phyloP scores from a whole-genome alignment of 2,329 filamentous ascomycete genomes.

The Saccharata proteae region DNA sequence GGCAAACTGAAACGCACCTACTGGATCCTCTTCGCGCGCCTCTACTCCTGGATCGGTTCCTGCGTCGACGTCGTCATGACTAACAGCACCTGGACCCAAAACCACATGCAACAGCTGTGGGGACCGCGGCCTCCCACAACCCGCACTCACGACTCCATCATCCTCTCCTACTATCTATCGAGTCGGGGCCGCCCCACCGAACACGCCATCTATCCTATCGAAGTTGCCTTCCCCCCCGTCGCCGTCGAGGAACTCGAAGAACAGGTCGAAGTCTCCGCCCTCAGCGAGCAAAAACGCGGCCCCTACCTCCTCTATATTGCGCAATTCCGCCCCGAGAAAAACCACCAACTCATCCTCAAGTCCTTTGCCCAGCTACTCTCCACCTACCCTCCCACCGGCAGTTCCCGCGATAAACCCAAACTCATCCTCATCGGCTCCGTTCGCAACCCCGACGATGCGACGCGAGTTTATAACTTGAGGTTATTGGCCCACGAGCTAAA shows the following conservation, averaged over 20 bases:
- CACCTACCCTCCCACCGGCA: conserved; percentile 17
- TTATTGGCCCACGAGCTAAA: conserved; percentile 76
- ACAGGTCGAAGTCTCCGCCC: conserved; percentile 57
- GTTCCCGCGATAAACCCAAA: conserved; percentile 43
- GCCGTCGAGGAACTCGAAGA: conserved; percentile 74
- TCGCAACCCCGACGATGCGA: conserved; percentile 69
- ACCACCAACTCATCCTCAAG: conserved; percentile 75
- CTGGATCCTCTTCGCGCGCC: conserved; percentile 71
- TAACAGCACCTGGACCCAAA: conserved; percentile 89
- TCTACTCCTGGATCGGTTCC: conserved; percentile 74
- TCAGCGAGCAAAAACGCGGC: conserved; percentile 57
- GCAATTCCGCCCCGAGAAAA: conserved; percentile 96
- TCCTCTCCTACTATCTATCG: conserved; percentile 6
- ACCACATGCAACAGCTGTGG: conserved; percentile 44
- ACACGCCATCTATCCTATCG: conserved; percentile 30
- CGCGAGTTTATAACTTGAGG: conserved; percentile 76
- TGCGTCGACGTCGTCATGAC: conserved; percentile 93
- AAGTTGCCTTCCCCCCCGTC: conserved; percentile 82
- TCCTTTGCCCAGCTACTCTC: conserved; percentile 66
- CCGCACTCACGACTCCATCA: conserved; percentile 6
- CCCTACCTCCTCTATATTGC: conserved; percentile 81
- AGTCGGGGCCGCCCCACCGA: conserved; percentile 4
- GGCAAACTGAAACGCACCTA: conserved; percentile 67
- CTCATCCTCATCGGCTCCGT: conserved; percentile 86
- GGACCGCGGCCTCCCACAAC: conserved; percentile 7